Conservation (phyloP, 2,329 filamentous ascomycete species). For the Curvularia sp. region DNA sequence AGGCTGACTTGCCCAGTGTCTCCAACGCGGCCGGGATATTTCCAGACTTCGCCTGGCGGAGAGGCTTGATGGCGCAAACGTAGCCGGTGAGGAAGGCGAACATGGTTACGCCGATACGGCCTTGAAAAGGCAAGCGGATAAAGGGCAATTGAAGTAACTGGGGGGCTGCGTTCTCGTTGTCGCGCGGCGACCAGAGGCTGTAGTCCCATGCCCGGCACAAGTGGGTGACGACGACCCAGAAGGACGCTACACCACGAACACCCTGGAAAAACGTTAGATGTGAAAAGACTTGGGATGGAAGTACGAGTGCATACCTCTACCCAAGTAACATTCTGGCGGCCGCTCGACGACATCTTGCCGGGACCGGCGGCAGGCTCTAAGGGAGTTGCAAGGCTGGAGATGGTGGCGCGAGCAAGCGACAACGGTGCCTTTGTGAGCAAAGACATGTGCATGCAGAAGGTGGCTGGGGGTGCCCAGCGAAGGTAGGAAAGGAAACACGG, state of each 20-base stretch:
- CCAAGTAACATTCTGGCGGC: conserved; percentile 51
- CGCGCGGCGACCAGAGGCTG: conserved; percentile 58
- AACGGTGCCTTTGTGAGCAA: conserved; percentile 35
- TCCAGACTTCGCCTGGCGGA: conserved; percentile 58
- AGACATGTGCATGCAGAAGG: conserved; percentile 36
- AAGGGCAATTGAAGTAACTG: conserved; percentile 60
- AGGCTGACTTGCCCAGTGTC: conserved; percentile 61
- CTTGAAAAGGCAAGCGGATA: conserved; percentile 63
- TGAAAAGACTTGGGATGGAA: not conserved
- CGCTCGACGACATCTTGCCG: conserved; percentile 39
- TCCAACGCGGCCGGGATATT: conserved; percentile 55
- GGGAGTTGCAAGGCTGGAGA: conserved; percentile 24
- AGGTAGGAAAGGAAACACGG: conserved; percentile 11
- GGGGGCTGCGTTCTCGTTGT: conserved; percentile 52
- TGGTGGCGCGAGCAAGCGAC: conserved; percentile 36
- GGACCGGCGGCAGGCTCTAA: conserved; percentile 19
- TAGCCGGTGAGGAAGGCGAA: conserved; percentile 65
- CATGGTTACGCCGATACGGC: conserved; percentile 62
- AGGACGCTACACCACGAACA: conserved; percentile 61
- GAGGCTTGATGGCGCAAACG: conserved; percentile 62
- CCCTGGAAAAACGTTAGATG: conserved; percentile 48
- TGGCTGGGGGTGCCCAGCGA: not conserved
- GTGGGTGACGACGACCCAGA: conserved; percentile 61
- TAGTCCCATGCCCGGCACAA: conserved; percentile 61
- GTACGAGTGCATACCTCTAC: conserved; percentile 44